phyloP scores from a whole-genome alignment of 2,329 filamentous ascomycete species.

The Colletotrichum salicis region DNA sequence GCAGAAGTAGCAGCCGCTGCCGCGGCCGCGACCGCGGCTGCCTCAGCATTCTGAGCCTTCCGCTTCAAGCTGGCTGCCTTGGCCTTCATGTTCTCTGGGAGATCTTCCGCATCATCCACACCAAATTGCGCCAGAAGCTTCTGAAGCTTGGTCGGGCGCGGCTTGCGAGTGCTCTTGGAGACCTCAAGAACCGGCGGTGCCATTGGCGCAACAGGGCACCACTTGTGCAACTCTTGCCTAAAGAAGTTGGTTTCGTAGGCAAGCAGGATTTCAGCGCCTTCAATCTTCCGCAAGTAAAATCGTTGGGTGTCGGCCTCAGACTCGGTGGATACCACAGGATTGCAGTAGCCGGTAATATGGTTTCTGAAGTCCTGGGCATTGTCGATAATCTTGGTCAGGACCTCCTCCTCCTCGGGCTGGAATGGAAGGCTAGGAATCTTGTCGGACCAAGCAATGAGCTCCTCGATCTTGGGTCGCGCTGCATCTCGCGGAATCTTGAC shows the following conservation, averaged over 20 bases:
- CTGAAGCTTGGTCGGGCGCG: constrained; percentile 94
- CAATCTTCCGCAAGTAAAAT: constrained; percentile 96
- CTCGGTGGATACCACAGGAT: constrained; percentile 80
- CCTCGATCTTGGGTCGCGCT: constrained; percentile 92
- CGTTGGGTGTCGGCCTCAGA: constrained; percentile 90
- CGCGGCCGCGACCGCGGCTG: constrained; percentile 53
- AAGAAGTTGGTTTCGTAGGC: constrained; percentile 98
- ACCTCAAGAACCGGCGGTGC: constrained; percentile 87
- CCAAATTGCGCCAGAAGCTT: constrained; percentile 91
- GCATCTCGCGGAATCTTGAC: constrained; percentile 97
- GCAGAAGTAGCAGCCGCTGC: constrained; percentile 35
- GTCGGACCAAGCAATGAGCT: constrained; percentile 83
- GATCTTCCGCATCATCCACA: constrained; percentile 88
- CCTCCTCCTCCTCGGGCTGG: constrained; percentile 93
- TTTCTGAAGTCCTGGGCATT: constrained; percentile 86
- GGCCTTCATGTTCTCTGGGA: constrained; percentile 83
- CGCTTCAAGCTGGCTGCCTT: constrained; percentile 80
- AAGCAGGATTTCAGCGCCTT: constrained; percentile 93
- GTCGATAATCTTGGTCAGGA: constrained; percentile 85
- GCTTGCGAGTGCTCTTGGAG: constrained; percentile 93
- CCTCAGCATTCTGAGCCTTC: constrained; percentile 72
- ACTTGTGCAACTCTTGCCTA: constrained; percentile 93
- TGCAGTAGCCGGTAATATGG: constrained; percentile 83
- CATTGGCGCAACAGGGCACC: constrained; percentile 88
- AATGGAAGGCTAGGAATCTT: constrained; percentile 86